Percentiles rank a stretch among this genome's conserved stretches.
Conservation (phyloP, 176 grass and related monocot genomes). For the Hyparrhenia diplandra region DNA sequence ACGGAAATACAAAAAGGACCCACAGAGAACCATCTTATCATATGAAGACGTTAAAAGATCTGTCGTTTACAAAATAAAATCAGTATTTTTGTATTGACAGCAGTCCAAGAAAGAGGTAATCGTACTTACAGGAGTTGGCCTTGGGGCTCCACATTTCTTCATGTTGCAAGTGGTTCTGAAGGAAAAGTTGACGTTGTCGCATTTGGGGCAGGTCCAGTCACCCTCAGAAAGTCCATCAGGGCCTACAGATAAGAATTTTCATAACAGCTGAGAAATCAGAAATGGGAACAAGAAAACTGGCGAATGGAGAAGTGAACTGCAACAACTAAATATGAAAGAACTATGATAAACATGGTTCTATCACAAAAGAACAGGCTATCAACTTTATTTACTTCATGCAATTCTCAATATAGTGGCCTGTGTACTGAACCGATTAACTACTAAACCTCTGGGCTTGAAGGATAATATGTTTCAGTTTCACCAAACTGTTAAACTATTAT, state of each 20-base stretch:
- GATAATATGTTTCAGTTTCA: neutral
- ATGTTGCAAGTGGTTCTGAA: conserved; percentile 96
- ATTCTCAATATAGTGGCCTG: neutral
- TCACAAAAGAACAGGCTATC: too few relatives aligned
- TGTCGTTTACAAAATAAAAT: neutral
- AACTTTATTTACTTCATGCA: neutral
- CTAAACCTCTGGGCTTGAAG: neutral
- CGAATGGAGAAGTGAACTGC: neutral
- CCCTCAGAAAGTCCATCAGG: conserved; percentile 83
- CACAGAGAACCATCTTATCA: neutral
- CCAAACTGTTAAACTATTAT: neutral
- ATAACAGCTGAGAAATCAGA: conserved; percentile 5
- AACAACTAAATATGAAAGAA: neutral
- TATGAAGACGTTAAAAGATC: neutral
- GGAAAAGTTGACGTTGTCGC: conserved; percentile 85
- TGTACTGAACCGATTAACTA: conserved; percentile 5
- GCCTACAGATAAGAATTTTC: conserved; percentile 36
- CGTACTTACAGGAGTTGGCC: conserved; percentile 56
- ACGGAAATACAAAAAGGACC: neutral
- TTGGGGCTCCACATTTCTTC: conserved; percentile 92
- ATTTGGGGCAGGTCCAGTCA: conserved; percentile 89
- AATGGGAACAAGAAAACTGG: neutral
- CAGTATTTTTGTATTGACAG: neutral
- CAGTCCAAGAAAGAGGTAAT: neutral
- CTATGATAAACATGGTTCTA: neutral